Conservation (phyloP, 495 filamentous ascomycete species). For the Talaromyces stipitatus region DNA sequence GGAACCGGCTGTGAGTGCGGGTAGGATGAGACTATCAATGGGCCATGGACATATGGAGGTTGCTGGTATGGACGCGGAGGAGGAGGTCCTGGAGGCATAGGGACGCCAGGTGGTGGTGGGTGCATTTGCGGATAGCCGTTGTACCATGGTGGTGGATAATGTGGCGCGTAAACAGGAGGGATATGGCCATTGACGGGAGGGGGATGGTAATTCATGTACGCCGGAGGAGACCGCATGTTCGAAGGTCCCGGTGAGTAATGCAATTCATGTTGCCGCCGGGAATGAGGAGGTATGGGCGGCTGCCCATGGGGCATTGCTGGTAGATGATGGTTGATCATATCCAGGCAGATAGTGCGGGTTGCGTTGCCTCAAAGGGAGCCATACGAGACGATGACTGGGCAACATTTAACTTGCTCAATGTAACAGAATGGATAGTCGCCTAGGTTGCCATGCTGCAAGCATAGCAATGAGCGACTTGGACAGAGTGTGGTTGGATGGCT, state of each 20-base stretch:
- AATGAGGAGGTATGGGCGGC: slow-evolving; percentile 40
- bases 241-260: slow-evolving; percentile 36
- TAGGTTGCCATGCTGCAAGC: slow-evolving; percentile 7
- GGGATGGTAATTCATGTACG: slow-evolving; percentile 38
- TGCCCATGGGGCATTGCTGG: slow-evolving; percentile 48
- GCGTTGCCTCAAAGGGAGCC: slow-evolving; percentile 40
- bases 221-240: slow-evolving; percentile 37
- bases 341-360: slow-evolving; percentile 25
- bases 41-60: slow-evolving; percentile 26
- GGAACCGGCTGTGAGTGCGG: slow-evolving; percentile 36
- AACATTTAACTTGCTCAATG: slow-evolving; percentile 5
- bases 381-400: slow-evolving; percentile 26
- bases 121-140: slow-evolving; percentile 42
- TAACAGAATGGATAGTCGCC: background rate
- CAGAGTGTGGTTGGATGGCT: background rate
- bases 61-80: slow-evolving; percentile 31
- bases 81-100: slow-evolving; percentile 6
- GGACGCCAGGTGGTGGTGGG: slow-evolving; percentile 10
- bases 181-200: slow-evolving; percentile 37
- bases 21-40: slow-evolving; percentile 45
- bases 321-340: slow-evolving; percentile 50
- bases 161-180: slow-evolving; percentile 33
- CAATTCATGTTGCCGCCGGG: slow-evolving; percentile 42
- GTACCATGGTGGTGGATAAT: slow-evolving; percentile 40
- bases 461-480: background rate